Evolutionary conservation across 306 rosid species (phyloP).

Genomic region (Dryas drummondii): DNA sequence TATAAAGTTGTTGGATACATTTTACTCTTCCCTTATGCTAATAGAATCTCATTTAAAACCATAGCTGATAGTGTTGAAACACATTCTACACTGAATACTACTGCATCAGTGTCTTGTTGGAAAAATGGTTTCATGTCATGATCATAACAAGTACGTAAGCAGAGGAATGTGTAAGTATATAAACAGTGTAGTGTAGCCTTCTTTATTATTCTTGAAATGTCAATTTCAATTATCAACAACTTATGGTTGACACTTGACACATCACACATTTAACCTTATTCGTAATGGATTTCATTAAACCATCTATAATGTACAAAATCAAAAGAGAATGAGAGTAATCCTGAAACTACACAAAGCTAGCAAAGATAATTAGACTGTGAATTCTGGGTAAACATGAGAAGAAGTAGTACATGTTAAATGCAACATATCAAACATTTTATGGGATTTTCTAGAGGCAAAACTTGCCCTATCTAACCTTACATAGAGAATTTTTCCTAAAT

Average conservation of each 20-base stretch:
- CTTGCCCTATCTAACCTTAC: not conserved
- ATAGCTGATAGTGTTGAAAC: not conserved
- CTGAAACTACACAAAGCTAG: not conserved
- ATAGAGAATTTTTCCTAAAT: not conserved
- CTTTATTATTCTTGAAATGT: not conserved
- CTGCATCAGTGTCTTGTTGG: not conserved
- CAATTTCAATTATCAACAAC: not conserved
- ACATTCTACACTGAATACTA: not conserved
- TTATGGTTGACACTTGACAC: not conserved
- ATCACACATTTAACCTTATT: not conserved
- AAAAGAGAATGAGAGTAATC: not conserved
- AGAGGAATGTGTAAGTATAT: not conserved
- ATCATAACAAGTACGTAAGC: not conserved
- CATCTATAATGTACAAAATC: not conserved
- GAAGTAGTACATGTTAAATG: not conserved
- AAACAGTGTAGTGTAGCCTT: not conserved
- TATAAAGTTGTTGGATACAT: not conserved
- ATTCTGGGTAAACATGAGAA: not conserved
- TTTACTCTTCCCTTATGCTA: not conserved
- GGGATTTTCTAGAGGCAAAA: not conserved
- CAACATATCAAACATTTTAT: not conserved
- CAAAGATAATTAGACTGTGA: not conserved
- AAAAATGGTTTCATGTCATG: not conserved
- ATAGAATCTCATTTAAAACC: not conserved
- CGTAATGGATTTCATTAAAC: not conserved